These are phyloP conservation scores for Coemansia sp. DNA, from an alignment of 192 early-diverging fungal genomes.

Conservation along the genomic window DNA sequence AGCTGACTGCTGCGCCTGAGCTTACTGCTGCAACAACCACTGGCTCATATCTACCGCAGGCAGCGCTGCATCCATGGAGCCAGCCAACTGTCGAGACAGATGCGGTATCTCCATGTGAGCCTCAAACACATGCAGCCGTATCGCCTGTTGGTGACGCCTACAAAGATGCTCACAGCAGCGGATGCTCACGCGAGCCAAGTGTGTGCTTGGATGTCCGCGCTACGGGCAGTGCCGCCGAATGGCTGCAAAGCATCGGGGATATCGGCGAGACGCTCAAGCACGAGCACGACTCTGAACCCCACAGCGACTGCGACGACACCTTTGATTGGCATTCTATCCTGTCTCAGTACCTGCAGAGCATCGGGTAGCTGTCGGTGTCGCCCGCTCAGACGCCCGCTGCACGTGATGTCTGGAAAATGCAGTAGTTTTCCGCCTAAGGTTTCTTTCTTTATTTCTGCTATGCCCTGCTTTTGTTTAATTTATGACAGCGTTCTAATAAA, in stretches of 20 bases:
- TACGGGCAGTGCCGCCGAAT: background rate
- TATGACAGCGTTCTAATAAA: background rate
- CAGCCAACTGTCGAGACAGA: background rate
- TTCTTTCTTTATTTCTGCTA: slow-evolving; percentile 1
- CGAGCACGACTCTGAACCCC: background rate
- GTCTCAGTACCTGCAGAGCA: slow-evolving; percentile 16
- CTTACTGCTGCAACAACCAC: background rate
- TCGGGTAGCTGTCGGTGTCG: slow-evolving; percentile 4
- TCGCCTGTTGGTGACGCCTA: background rate
- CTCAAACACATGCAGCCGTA: background rate
- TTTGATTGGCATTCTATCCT: slow-evolving; percentile 6
- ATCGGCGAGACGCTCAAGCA: background rate
- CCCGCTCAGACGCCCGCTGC: background rate
- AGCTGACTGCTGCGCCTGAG: slow-evolving; percentile 10
- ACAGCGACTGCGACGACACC: background rate
- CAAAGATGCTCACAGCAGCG: background rate
- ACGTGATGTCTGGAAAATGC: background rate
- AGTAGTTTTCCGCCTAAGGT: background rate
- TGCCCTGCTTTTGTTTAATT: slow-evolving; percentile 1
- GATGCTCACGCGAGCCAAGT: background rate
- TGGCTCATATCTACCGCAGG: background rate
- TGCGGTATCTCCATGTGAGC: background rate
- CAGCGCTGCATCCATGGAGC: background rate
- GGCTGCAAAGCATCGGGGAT: background rate
- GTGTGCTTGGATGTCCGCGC: background rate